phyloP scores from a whole-genome alignment of 2,329 filamentous ascomycete genomes.

The Mollisia scopiformis region DNA sequence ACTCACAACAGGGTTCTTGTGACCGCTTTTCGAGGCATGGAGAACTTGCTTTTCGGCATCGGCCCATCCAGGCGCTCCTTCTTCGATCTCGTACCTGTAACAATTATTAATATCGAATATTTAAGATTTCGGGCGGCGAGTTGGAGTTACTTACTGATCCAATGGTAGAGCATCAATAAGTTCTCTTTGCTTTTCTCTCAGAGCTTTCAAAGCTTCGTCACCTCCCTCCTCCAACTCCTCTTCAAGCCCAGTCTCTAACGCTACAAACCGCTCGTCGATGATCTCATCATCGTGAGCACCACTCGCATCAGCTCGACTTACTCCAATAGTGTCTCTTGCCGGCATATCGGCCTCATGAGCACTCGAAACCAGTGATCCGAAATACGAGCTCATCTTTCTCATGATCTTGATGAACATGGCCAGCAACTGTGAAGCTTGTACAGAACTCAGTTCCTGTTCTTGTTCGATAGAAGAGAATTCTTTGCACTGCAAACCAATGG shows the following conservation, averaged over 20 bases:
- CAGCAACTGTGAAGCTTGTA: conserved; percentile 78
- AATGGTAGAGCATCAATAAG: conserved; percentile 90
- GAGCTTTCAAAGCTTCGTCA: conserved; percentile 70
- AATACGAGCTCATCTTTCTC: conserved; percentile 81
- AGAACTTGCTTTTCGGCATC: conserved; percentile 77
- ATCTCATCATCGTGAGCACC: conserved; percentile 72
- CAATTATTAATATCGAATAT: not conserved
- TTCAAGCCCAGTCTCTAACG: conserved; percentile 71
- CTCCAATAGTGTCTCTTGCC: conserved; percentile 56
- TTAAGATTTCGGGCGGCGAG: not conserved
- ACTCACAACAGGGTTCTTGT: conserved; percentile 69
- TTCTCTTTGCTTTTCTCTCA: conserved; percentile 81
- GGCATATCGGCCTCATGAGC: conserved; percentile 73
- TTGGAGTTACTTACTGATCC: conserved; percentile 67
- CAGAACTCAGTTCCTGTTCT: conserved; percentile 60
- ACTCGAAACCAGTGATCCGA: conserved; percentile 73
- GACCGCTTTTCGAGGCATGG: conserved; percentile 55
- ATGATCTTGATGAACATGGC: conserved; percentile 98
- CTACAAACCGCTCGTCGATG: conserved; percentile 67
- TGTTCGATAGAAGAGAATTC: conserved; percentile 78
- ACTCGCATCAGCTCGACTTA: conserved; percentile 60
- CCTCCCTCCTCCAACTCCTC: conserved; percentile 86
- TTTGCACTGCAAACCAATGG: conserved; percentile 89
- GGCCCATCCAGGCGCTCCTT: conserved; percentile 62
- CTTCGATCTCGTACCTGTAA: conserved; percentile 66